A percentile compares a stretch with the other conserved stretches of the same genome.
These are phyloP conservation scores for Daldinia caldariorum DNA, from an alignment of 495 filamentous ascomycete genomes.

Conservation along the genomic window DNA sequence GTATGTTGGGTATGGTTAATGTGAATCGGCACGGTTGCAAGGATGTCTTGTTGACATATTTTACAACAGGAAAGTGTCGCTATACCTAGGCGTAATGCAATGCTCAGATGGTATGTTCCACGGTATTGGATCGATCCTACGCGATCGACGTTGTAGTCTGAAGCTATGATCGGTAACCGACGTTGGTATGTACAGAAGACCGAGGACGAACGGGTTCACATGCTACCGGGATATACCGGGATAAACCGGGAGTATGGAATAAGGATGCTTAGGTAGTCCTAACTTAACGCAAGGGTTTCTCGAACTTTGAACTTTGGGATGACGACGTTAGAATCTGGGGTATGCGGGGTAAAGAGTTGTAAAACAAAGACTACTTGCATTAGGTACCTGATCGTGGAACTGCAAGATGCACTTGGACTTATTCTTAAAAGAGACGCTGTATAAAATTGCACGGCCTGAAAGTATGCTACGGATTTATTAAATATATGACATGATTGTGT, in stretches of 20 bases:
- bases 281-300: too few species aligned
- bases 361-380: neutral
- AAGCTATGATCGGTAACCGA: neutral
- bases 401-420: neutral
- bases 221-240: conserved; percentile 33
- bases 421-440: neutral
- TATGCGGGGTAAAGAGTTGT: conserved; percentile 24
- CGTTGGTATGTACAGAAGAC: neutral
- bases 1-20: too few species aligned
- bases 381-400: neutral
- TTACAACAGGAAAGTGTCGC: neutral
- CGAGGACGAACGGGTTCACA: conserved; percentile 24
- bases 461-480: neutral
- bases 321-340: neutral
- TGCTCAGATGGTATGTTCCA: neutral
- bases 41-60: neutral
- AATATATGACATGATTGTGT: neutral
- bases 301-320: conserved; percentile 11
- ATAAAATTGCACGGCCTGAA: neutral
- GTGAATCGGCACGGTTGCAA: too few species aligned
- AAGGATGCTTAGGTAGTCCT: too few species aligned
- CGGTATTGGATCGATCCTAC: neutral
- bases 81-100: neutral
- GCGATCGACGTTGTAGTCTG: neutral
- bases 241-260: conserved; percentile 21